Base-by-base conservation (phyloP, 2,329 filamentous ascomycete species). In the Trichoderma atrobrunneum region DNA sequence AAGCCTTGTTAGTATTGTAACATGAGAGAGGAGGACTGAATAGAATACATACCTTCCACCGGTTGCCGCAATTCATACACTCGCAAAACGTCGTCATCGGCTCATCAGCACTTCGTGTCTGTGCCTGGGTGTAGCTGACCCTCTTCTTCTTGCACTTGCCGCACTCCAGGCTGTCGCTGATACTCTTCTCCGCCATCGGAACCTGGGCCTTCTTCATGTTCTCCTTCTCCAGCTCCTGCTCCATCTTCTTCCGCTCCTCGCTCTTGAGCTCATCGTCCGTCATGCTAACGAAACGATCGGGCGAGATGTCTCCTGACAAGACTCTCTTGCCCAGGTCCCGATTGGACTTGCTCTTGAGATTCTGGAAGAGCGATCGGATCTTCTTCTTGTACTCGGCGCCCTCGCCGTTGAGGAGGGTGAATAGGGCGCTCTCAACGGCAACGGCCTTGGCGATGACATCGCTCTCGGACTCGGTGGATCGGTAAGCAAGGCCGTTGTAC, bases 201-300 rank as follows among this genome's bases (percentile, higher is more conserved):
- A 97, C 95, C 90, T 98, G 97, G 1, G 96, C 94, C 82, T 95
- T 94, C 85, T 94, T 94, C 93, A 98, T 95, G 83, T 99, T 99
- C 83, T 98, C 94, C 83, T 93, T 90, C 80, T 94, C 88, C 65
- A 97, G 87, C 81, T 90, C 90, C 76, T 88, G 85, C 76, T 98
- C 94, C 79, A 91, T 89, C 77, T 89, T 90, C 73, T 91, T 90
- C 82, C 93, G 92, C 81, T 96, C 91, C 64, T 91, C 91, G 62
- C 93, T 96, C 85, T 97, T 97, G 80, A 99, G 89, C 81, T 98
- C 95, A 70, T 97, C 93, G 77, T 93, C 91, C 10, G 90, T 89
- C 96, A 99, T 97, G 78, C 86, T 85, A 72, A 97, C 94, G 77
- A 99, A 97, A 43, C 86, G 86, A 3, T 90, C 88, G 0, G 94